Evolutionary conservation across 768 basidiomycete genomes (phyloP), one percentile per base, ranked within the genome.

Genomic region (Tephrocybe sp.): DNA sequence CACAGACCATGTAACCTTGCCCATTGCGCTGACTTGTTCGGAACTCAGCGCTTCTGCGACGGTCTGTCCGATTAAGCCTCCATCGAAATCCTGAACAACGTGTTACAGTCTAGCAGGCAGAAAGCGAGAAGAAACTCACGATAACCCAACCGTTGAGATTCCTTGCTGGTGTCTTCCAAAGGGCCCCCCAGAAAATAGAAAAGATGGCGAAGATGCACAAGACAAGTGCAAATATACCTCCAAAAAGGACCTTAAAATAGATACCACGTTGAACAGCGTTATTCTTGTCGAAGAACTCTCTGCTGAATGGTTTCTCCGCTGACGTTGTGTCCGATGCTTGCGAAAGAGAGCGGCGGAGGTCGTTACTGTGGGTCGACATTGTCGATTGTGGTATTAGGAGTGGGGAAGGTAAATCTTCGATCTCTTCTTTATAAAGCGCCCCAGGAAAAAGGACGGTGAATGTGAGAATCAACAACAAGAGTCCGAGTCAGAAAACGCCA

Each of bases 81-180:
- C 82, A 36, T 86, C 85, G 54, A 85, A 85, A 58, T 86, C 83
- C 83, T 85, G 18, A 9, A 23, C n/a, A 50, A 42, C 20, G 20
- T 2, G 12, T 24, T 5, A 3, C 14, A 23, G 32, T 7, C 32
- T 4, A 4, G 20, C 3, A 24, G 15, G 11, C 8, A n/a, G 6
- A 7, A 43, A 5, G 24, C 38, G 18, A 48, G 1, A 10, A 1
- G 15, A 12, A 30, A 39, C 47, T 20, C 9, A 48, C 47, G 7
- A 48, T 25, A 15, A 48, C 37, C 47, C 47, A 48, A 17, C 47
- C 47, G 39, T 48, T 25, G 3, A 48, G 47, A 32, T 48, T 48
- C 3, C 37, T 34, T 21, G 8, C 47, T 17, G 47, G 47, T 39
- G 34, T 48, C 38, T 48, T 48, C 47, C 47, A 48, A 4, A 48